A percentile compares a stretch with the other conserved stretches of the same genome.
Conservation (phyloP, 345 rosid genomes). For the Clarkia xantiana region DNA sequence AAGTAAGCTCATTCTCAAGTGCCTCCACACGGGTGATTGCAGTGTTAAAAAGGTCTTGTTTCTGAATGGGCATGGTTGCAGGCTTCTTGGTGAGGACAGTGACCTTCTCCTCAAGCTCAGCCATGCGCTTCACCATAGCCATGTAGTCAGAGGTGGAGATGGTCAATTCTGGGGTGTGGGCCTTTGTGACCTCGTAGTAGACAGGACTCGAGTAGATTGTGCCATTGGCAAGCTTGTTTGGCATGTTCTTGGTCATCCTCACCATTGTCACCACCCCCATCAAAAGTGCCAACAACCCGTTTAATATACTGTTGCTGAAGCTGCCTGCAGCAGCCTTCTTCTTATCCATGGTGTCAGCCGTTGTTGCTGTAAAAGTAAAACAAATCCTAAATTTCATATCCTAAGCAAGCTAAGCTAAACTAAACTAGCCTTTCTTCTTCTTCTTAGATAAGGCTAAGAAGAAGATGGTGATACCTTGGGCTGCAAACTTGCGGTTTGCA, state of each 20-base stretch:
- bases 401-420: too few species aligned
- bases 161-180: conserved; percentile 15
- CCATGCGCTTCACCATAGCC: conserved; percentile 41
- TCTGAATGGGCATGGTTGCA: conserved; percentile 29
- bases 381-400: too few species aligned
- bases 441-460: too few species aligned
- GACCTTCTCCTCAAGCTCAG: conserved; percentile 49
- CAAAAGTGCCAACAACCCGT: conserved; percentile 35
- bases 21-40: conserved; percentile 33
- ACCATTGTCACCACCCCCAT: conserved; percentile 50
- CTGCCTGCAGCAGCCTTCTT: conserved; percentile 10
- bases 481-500: not conserved
- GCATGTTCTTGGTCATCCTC: conserved; percentile 39
- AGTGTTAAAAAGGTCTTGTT: conserved; percentile 46
- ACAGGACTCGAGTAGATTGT: conserved; percentile 27
- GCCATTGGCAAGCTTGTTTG: conserved; percentile 41
- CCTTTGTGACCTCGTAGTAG: conserved; percentile 17
- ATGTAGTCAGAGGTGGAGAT: conserved; percentile 32
- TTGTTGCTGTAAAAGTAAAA: too few species aligned
- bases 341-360: not conserved
- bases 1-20: conserved; percentile 46
- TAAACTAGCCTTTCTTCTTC: too few species aligned
- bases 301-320: conserved; percentile 14
- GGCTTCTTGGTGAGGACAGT: conserved; percentile 19
- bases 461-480: too few species aligned